Evolutionary conservation across 305 asterid species (phyloP), one percentile per base, ranked within the genome.

Genomic region (Fraxinus floribunda): DNA sequence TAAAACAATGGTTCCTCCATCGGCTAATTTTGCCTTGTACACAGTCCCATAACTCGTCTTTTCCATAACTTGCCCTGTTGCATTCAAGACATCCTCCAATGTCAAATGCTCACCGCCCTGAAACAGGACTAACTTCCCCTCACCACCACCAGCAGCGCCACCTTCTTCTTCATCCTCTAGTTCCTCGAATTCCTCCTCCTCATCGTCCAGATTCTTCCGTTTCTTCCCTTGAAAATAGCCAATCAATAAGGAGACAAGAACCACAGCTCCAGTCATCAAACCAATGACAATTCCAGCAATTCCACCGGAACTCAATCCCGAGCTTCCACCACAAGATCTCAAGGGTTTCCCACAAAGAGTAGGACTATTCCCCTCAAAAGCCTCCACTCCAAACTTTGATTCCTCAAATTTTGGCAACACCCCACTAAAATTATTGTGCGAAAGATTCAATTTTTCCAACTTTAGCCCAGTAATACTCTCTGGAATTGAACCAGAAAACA

Each of bases 51-150:
- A 94, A 60, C 97, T 93, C 8, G 97, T 92, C 77, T 97, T 97
- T 93, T 97, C 99, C 94, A 94, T 90, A 10, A 97, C 98, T 86
- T 97, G 99, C 35, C 99, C 99, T 0, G 98, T 94, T 1, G 99
- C 99, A 39, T 94, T 97, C 88, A 97, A 81, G 22, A 97, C 98
- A 81, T 94, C 99, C 90, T 97, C 99, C 49, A 94, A 85, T 6
- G 93, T 86, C 78, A 97, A 82, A 88, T 97, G 95, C 93, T 97
- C 99, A 0, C 99, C 99, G 0, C 98, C 99, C 76, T 92, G 98
- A 89, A 97, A 97, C 89, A 97, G 84, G 44, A 97, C 89, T 86
- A 97, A 83, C 84, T 94, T 94, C 72, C 99, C 99, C 75, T 95
- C 99, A 49, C 92, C 92, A 3, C 86, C 99, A 49, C 92, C 91